Evolutionary conservation across 2,329 filamentous ascomycete species (phyloP), one percentile per base, ranked within the genome.

Genomic region (Penicillium rolfsii): DNA sequence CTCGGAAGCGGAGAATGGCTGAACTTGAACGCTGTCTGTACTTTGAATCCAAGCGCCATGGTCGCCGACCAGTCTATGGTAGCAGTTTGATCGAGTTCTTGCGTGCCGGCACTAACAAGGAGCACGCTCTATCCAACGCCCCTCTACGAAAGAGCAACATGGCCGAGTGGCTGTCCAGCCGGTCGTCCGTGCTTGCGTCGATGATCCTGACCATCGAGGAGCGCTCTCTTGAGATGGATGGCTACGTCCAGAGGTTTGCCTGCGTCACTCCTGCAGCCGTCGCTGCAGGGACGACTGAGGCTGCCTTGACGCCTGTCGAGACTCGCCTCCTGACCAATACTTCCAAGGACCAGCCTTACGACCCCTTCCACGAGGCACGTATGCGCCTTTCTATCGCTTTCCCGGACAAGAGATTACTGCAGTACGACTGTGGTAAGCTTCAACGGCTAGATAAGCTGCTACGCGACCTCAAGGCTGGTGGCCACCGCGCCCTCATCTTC

Each of bases 391-490:
- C 91, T 3, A 97, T 99, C 63, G 95, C 96, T 48, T 99, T 99
- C 74, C 95, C 96, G 0, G 95, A 99, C 75, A 97, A 93, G 74
- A 87, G 95, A 38, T 86, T 99, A n/a, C 82, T 99, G 0, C 94
- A 99, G 74, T 99, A 96, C 75, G 95, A 99, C 77, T 98, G 95
- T 72, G 95, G 95, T 68, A 99, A 99, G 76, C 85, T 99, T 3
- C 95, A 99, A 72, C 88, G 90, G 19, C 84, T 99, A 16, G 95
- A 96, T 71, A 89, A 89, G 62, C 84, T 99, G 1, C 84, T 99
- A 14, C 90, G 95, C 9, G 89, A 90, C 64, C 84, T 99, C 7
- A 93, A 98, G 77, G 87, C 91, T 2, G 93, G 92, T 41, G 93
- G 93, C 1, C 95, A 98, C 72, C 91, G 96, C 7, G 95, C 93